A percentile compares a stretch with the other conserved stretches of the same genome.
phyloP scores from a whole-genome alignment of 2,329 filamentous ascomycete genomes.

The Lasiodiplodia hormozganensis region DNA sequence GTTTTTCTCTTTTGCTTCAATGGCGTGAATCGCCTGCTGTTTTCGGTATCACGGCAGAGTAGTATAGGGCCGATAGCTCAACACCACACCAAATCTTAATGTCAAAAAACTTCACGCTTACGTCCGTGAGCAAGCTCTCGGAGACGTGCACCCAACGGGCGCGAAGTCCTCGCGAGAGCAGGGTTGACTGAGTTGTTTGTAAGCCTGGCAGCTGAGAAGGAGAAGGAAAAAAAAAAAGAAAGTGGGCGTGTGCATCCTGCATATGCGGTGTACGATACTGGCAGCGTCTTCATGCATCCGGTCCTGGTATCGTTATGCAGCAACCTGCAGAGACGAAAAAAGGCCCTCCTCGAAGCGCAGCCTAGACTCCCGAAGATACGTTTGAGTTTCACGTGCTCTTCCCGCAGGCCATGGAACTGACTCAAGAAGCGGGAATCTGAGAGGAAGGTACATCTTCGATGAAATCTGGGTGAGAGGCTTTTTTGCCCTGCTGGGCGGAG shows the following conservation, averaged over 20 bases:
- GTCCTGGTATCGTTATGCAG: not conserved
- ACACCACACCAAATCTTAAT: not conserved
- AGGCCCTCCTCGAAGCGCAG: not conserved
- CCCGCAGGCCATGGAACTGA: not conserved
- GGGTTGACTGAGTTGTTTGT: slow-evolving; percentile 4
- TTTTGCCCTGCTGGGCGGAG: not conserved
- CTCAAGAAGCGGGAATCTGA: slow-evolving; percentile 13
- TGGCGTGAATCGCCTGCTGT: not conserved
- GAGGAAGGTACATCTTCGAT: not conserved
- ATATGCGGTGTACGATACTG: slow-evolving; percentile 13
- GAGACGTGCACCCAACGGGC: slow-evolving; percentile 6
- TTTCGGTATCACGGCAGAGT: not conserved
- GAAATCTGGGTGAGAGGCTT: slow-evolving; percentile 8
- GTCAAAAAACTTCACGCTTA: not conserved
- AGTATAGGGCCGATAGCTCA: slow-evolving; percentile 1
- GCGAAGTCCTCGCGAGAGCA: not conserved
- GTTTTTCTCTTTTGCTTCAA: not conserved
- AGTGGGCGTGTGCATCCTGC: slow-evolving; percentile 5
- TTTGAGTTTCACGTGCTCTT: slow-evolving; percentile 4
- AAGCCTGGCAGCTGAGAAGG: slow-evolving; percentile 12
- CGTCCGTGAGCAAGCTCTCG: not conserved
- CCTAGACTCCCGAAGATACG: not conserved
- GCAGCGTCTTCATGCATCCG: slow-evolving; percentile 9
- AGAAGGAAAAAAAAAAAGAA: not conserved
- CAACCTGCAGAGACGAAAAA: not conserved